These are phyloP conservation scores for Peniophora sp. DNA, from an alignment of 1,284 basidiomycete species.

Conservation along the genomic window DNA sequence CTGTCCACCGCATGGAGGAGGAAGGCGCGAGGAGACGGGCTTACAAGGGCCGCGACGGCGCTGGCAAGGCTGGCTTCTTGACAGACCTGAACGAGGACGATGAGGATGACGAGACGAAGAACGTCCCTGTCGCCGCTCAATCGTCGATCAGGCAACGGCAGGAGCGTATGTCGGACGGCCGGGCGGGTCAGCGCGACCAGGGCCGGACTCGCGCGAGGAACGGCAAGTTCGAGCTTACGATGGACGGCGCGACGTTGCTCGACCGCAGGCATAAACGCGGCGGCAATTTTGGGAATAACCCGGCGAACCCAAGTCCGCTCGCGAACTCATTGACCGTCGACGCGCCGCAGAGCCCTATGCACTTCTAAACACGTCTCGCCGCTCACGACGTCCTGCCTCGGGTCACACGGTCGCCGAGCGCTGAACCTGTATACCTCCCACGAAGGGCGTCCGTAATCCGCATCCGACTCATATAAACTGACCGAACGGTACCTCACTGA, in stretches of 20 bases:
- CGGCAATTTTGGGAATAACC: slow-evolving; percentile 5
- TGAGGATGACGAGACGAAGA: slow-evolving; percentile 58
- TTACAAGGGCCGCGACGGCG: slow-evolving; percentile 68
- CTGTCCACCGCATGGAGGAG: slow-evolving; percentile 98
- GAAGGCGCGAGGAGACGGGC: slow-evolving; percentile 84
- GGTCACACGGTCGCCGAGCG: too few species aligned
- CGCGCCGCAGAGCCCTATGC: slow-evolving; percentile 12
- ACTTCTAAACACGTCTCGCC: slow-evolving; percentile 2
- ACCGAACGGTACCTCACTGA: too few species aligned
- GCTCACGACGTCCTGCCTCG: too few species aligned
- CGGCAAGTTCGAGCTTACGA: slow-evolving; percentile 70
- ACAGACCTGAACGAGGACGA: slow-evolving; percentile 91
- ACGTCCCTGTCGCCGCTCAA: slow-evolving; percentile 35
- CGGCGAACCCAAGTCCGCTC: slow-evolving; percentile 6
- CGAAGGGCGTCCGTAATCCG: too few species aligned
- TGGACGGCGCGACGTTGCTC: slow-evolving; percentile 78
- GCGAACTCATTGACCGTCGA: slow-evolving; percentile 6
- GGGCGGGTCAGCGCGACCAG: slow-evolving; percentile 70
- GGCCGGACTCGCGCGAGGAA: slow-evolving; percentile 26
- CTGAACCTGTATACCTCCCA: too few species aligned
- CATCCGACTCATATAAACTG: too few species aligned
- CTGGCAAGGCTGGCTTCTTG: slow-evolving; percentile 69
- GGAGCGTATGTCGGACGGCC: slow-evolving; percentile 39
- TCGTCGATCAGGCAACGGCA: slow-evolving; percentile 24
- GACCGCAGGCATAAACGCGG: slow-evolving; percentile 56